Evolutionary conservation across 225 moss, liverwort and hornwort genomes (phyloP).

Genomic region (Polytrichum formosum): DNA sequence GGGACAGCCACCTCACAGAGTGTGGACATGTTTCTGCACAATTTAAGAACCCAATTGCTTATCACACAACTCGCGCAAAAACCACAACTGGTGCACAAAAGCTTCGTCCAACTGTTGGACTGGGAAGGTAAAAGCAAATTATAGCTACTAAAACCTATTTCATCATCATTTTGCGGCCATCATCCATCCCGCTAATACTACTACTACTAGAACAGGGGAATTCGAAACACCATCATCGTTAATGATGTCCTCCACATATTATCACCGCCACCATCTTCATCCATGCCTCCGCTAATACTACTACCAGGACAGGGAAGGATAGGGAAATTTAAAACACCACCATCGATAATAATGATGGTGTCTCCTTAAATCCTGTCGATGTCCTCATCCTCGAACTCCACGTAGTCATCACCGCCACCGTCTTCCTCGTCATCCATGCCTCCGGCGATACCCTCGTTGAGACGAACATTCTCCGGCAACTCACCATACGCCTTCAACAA

Average conservation of each 20-base stretch:
- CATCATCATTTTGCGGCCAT: too few relatives aligned
- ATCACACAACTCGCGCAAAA: conserved; percentile 2
- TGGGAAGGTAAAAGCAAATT: neutral
- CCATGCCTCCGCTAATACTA: conserved; percentile 63
- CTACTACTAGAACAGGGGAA: neutral
- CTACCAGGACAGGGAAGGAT: too few relatives aligned
- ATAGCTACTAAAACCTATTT: neutral
- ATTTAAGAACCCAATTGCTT: conserved; percentile 2
- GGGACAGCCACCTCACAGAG: neutral
- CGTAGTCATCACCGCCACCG: conserved; percentile 58
- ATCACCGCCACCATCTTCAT: conserved; percentile 56
- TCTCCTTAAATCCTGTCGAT: conserved; percentile 48
- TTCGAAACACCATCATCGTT: too few relatives aligned
- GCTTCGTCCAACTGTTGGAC: neutral
- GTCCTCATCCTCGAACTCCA: conserved; percentile 70
- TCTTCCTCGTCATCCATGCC: conserved; percentile 71
- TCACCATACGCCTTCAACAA: conserved; percentile 61
- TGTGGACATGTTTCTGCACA: conserved; percentile 1
- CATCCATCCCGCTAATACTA: neutral
- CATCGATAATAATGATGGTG: too few relatives aligned
- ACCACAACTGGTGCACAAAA: conserved; percentile 2
- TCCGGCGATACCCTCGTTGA: conserved; percentile 71
- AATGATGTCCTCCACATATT: conserved; percentile 41
- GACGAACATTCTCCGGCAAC: conserved; percentile 61
- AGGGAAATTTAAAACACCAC: too few relatives aligned